Conservation (phyloP, 148 eudicot species). For the Polygonum aviculare region DNA sequence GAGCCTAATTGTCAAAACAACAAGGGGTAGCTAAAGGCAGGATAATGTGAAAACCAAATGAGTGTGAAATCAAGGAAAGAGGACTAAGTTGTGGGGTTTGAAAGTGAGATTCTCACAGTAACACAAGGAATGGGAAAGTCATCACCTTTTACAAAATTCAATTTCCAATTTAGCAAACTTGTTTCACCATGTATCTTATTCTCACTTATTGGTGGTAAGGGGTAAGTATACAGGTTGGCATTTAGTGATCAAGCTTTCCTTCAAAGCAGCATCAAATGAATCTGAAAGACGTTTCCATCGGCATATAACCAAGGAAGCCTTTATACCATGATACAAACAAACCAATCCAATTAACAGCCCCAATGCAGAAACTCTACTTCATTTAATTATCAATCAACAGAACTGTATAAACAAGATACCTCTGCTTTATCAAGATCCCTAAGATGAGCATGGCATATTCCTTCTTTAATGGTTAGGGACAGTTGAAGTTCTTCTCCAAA, state of each 20-base stretch:
- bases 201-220: not conserved
- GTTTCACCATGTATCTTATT: not conserved
- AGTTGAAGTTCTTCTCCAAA: slow-evolving; percentile 37
- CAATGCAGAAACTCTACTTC: not conserved
- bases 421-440: slow-evolving; percentile 69
- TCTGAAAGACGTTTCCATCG: not conserved
- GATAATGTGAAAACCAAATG: not conserved
- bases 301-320: not conserved
- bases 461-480: slow-evolving; percentile 50
- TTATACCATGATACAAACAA: not conserved
- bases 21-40: not conserved
- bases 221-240: not conserved
- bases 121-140: not conserved
- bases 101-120: too few species aligned
- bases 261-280: not conserved
- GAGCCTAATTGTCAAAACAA: not conserved
- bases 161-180: not conserved
- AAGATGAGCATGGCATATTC: slow-evolving; percentile 68
- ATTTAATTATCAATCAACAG: not conserved
- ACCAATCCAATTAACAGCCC: not conserved
- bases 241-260: not conserved
- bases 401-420: slow-evolving; percentile 26
- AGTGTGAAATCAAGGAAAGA: not conserved
- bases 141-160: not conserved
- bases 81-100: not conserved